These are phyloP conservation scores for Nepenthes gracilis DNA, from an alignment of 148 eudicot genomes.

Conservation along the genomic window DNA sequence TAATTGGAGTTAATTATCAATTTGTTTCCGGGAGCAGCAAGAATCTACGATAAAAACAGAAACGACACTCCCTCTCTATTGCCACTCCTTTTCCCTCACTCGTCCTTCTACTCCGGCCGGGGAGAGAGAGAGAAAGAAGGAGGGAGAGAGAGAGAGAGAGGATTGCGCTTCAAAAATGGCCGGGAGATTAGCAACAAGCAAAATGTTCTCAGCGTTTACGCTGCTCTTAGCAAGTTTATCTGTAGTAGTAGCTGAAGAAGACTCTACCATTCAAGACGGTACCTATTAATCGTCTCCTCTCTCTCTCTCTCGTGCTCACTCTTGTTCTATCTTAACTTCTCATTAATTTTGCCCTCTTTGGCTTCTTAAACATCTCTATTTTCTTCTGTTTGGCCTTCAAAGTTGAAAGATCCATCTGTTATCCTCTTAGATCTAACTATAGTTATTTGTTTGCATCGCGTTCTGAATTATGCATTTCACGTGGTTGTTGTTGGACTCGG, in stretches of 20 bases:
- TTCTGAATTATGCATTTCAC: no score
- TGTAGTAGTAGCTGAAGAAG: constrained; percentile 15
- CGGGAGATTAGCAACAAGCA: constrained; percentile 15
- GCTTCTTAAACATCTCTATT: background rate
- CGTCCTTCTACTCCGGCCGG: background rate
- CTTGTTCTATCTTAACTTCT: no score
- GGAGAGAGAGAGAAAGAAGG: constrained; percentile 6
- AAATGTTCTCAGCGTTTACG: constrained; percentile 11
- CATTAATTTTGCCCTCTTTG: background rate
- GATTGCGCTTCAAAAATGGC: constrained; percentile 6
- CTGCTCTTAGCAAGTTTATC: constrained; percentile 14
- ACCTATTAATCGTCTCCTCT: constrained; percentile 1
- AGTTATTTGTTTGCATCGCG: no score
- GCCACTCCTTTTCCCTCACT: no score
- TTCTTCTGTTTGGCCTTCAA: no score
- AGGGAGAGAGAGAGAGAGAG: background rate
- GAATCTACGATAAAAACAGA: no score
- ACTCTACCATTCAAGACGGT: constrained; percentile 15
- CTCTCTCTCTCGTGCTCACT: constrained; percentile 1
- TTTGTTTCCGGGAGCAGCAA: no score
- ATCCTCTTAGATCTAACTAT: no score
- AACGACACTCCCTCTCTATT: no score
- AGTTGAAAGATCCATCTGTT: no score
- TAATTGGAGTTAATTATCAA: no score
- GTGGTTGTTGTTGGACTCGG: no score